Evolutionary conservation across 164 flowering plant species (phyloP).

Genomic region (Vitis labrusca): DNA sequence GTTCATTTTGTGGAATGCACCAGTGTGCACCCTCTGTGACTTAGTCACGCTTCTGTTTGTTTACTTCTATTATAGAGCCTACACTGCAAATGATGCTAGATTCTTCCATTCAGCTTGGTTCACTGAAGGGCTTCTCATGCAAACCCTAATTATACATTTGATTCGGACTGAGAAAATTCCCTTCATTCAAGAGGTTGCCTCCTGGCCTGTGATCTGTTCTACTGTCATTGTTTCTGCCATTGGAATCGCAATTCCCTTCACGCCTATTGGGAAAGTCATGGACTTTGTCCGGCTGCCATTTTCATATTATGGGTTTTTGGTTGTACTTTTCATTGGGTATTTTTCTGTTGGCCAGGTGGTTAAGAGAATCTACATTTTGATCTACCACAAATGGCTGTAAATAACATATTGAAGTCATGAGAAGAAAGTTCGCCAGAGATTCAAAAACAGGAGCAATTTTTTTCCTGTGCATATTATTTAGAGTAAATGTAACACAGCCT

Average conservation of each 20-base stretch:
- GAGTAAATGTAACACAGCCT: conserved; percentile 9
- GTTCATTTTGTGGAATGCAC: conserved; percentile 76
- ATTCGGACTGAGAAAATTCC: conserved; percentile 79
- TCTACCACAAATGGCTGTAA: conserved; percentile 63
- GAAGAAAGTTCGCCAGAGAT: neutral
- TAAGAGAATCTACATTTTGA: conserved; percentile 56
- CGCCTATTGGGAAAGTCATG: conserved; percentile 51
- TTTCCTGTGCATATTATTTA: conserved; percentile 10
- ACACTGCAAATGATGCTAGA: neutral
- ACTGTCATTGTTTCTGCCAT: conserved; percentile 51
- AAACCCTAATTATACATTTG: conserved; percentile 68
- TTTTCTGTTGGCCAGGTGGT: conserved; percentile 61
- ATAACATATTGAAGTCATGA: neutral
- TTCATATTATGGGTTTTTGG: conserved; percentile 64
- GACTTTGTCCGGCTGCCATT: conserved; percentile 47
- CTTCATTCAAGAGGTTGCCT: conserved; percentile 65
- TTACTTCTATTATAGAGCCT: conserved; percentile 37
- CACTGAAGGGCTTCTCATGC: conserved; percentile 77
- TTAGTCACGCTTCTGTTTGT: conserved; percentile 45
- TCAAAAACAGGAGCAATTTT: neutral
- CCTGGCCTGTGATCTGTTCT: conserved; percentile 70
- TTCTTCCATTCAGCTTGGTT: conserved; percentile 65
- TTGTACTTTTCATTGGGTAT: conserved; percentile 60
- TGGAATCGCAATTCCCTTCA: conserved; percentile 59
- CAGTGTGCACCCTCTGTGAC: conserved; percentile 62